Conservation (phyloP, 164 flowering plant genomes). For the Cinnamomum micranthum region DNA sequence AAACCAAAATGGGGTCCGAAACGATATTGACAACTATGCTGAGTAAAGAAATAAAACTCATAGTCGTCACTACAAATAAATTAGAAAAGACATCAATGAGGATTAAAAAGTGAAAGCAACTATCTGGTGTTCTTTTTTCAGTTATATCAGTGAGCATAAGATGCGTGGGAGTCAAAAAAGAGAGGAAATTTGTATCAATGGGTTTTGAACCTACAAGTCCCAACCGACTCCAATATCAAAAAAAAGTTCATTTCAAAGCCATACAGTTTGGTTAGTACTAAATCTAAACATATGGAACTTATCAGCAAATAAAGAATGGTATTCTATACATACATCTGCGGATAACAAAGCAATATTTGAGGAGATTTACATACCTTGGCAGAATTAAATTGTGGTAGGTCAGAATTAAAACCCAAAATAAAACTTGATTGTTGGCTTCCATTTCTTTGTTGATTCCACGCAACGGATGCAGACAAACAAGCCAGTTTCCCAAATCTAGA, state of each 20-base stretch:
- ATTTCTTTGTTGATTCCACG: slow-evolving; percentile 72
- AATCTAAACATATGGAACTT: background rate
- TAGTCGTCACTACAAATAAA: no score
- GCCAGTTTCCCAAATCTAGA: slow-evolving; percentile 55
- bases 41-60: no score
- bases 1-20: no score
- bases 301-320: background rate
- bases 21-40: no score
- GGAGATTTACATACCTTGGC: slow-evolving; percentile 55
- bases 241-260: background rate
- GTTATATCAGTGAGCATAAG: background rate
- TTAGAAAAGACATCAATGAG: no score
- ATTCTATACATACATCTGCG: background rate
- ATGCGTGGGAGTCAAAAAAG: background rate
- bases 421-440: slow-evolving; percentile 64
- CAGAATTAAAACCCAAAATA: slow-evolving; percentile 78
- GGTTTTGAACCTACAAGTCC: background rate
- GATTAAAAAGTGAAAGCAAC: background rate
- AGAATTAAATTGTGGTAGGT: slow-evolving; percentile 65
- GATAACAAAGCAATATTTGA: background rate
- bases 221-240: background rate
- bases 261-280: background rate
- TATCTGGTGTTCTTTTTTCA: background rate
- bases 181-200: background rate
- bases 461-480: slow-evolving; percentile 71